Percentiles rank a stretch among this genome's conserved stretches.
These are phyloP conservation scores for Herpetomonas tarakana DNA, from an alignment of 208 protist species.

Conservation along the genomic window DNA sequence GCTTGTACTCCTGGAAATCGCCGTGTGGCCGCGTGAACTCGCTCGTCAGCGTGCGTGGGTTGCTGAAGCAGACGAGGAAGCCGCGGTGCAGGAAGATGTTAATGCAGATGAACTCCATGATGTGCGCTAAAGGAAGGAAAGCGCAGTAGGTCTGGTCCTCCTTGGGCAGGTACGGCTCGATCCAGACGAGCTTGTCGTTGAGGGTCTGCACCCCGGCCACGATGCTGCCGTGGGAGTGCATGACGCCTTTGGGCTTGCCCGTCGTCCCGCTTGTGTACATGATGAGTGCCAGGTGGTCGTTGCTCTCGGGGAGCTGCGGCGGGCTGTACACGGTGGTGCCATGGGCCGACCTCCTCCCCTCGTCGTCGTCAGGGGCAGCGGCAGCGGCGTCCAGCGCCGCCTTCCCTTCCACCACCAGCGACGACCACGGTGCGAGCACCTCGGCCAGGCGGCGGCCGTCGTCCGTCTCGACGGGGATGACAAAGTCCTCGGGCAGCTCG, in stretches of 20 bases:
- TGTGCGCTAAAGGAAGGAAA: conserved; percentile 90
- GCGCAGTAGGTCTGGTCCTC: conserved; percentile 78
- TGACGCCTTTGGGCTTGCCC: conserved; percentile 86
- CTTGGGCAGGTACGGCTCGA: conserved; percentile 33
- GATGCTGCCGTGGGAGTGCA: conserved; percentile 77
- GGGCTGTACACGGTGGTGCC: not conserved
- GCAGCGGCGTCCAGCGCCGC: not conserved
- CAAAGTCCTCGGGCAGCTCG: conserved; percentile 30
- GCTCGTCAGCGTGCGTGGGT: conserved; percentile 63
- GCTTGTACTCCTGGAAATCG: conserved; percentile 72
- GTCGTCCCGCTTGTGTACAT: conserved; percentile 93
- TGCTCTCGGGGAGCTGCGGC: conserved; percentile 27
- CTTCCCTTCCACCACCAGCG: not conserved
- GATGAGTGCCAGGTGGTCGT: conserved; percentile 64
- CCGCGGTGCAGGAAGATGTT: conserved; percentile 62
- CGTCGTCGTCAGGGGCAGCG: no score
- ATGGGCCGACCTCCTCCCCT: no score
- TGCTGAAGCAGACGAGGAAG: conserved; percentile 69
- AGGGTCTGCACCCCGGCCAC: conserved; percentile 42
- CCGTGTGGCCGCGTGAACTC: conserved; percentile 73
- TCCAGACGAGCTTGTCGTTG: conserved; percentile 28
- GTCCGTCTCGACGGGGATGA: conserved; percentile 1
- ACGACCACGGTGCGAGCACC: not conserved
- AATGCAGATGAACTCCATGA: conserved; percentile 83
- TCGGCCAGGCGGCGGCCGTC: not conserved